Conservation (phyloP, 2,329 filamentous ascomycete genomes). For the Xylariaceae sp. region DNA sequence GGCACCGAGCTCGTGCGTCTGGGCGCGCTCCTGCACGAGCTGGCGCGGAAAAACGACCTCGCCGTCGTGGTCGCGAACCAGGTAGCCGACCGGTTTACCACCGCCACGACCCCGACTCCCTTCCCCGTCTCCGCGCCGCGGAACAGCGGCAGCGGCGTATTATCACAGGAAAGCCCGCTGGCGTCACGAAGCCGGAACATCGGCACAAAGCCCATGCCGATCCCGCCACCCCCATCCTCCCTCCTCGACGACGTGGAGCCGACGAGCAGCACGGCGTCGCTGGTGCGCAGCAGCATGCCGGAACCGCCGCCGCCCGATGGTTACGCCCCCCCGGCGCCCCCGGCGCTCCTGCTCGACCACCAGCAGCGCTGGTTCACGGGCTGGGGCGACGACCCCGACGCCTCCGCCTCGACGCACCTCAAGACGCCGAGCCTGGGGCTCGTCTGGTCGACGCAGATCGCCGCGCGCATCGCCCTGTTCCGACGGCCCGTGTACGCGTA, state of each 20-base stretch:
- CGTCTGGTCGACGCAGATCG: slow-evolving; percentile 89
- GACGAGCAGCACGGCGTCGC: slow-evolving; percentile 42
- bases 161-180: slow-evolving; percentile 52
- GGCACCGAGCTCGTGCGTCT: slow-evolving; percentile 76
- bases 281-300: slow-evolving; percentile 41
- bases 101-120: slow-evolving; percentile 15
- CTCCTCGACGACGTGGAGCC: slow-evolving; percentile 41
- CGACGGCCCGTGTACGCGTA: slow-evolving; percentile 66
- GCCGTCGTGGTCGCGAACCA: slow-evolving; percentile 94
- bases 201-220: slow-evolving; percentile 29
- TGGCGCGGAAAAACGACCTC: slow-evolving; percentile 74
- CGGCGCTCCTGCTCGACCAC: slow-evolving; percentile 75
- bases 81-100: slow-evolving; percentile 81
- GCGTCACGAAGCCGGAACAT: slow-evolving; percentile 51
- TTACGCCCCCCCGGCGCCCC: slow-evolving; percentile 40
- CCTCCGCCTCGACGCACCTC: slow-evolving; percentile 45
- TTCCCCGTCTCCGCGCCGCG: not conserved
- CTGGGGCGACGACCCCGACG: slow-evolving; percentile 75
- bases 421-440: slow-evolving; percentile 89
- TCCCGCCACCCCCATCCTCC: slow-evolving; percentile 35
- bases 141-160: slow-evolving; percentile 16
- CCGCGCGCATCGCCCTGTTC: slow-evolving; percentile 78
- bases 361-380: slow-evolving; percentile 95
- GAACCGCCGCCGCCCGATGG: slow-evolving; percentile 33
- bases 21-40: slow-evolving; percentile 72